phyloP scores from a whole-genome alignment of 306 rosid genomes.

The Dicorynia guianensis region DNA sequence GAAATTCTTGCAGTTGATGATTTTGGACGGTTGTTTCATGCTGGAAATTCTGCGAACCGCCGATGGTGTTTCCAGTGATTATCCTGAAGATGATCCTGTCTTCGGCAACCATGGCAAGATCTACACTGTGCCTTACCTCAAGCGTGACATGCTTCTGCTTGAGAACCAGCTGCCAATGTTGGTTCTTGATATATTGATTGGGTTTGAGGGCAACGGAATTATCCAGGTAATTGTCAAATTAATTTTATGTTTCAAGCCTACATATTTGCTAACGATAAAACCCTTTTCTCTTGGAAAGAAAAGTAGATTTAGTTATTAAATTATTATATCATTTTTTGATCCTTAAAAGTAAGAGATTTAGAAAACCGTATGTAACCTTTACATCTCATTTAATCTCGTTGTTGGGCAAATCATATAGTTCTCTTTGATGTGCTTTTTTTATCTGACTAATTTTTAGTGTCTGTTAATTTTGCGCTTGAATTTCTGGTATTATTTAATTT shows the following conservation, averaged over 20 bases:
- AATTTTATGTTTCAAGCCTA: neutral
- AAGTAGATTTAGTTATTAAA: too few species aligned
- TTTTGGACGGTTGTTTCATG: constrained; percentile 72
- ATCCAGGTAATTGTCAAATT: constrained; percentile 5
- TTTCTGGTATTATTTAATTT: too few species aligned
- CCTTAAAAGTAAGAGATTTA: too few species aligned
- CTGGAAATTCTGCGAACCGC: constrained; percentile 38
- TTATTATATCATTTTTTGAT: too few species aligned
- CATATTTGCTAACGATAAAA: too few species aligned
- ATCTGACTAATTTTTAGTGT: too few species aligned
- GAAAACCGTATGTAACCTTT: too few species aligned
- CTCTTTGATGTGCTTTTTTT: too few species aligned
- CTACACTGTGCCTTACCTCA: constrained; percentile 38
- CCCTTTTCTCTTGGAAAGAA: too few species aligned
- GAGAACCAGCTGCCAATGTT: constrained; percentile 66
- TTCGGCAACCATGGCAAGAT: constrained; percentile 58
- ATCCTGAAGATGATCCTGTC: constrained; percentile 55
- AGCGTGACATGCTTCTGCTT: constrained; percentile 68
- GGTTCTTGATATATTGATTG: constrained; percentile 47
- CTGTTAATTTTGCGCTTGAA: too few species aligned
- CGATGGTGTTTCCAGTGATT: constrained; percentile 17
- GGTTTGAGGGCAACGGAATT: constrained; percentile 21
- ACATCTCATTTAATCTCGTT: too few species aligned
- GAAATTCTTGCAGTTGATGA: constrained; percentile 49
- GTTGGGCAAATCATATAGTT: too few species aligned